Evolutionary conservation across 257 asterid species (phyloP).

Genomic region (Solanum stenotomum): DNA sequence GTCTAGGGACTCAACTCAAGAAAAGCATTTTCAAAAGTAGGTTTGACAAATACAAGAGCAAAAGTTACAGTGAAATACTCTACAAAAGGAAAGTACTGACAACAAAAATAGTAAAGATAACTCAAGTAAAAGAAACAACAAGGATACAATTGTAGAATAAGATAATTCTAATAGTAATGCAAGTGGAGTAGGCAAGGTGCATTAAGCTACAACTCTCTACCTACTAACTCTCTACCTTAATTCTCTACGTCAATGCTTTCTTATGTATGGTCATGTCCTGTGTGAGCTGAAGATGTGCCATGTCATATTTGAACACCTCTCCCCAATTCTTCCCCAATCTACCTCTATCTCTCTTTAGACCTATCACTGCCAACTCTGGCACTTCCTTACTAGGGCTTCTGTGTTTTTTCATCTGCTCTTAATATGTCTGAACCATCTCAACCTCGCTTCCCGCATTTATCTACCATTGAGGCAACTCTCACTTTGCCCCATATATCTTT

Average conservation of each 20-base stretch:
- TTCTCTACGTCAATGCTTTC: neutral
- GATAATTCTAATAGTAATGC: neutral
- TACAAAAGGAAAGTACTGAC: neutral
- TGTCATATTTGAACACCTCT: neutral
- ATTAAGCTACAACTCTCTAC: neutral
- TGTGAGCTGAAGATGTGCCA: neutral
- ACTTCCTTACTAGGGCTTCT: neutral
- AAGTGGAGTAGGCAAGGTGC: neutral
- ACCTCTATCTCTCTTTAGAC: neutral
- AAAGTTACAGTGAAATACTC: neutral
- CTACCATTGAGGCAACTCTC: neutral
- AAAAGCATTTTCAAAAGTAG: neutral
- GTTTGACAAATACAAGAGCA: neutral
- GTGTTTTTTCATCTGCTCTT: neutral
- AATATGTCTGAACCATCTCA: neutral
- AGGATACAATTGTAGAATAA: neutral
- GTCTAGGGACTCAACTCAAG: neutral
- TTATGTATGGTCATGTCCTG: neutral
- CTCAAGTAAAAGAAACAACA: neutral
- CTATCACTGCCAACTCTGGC: neutral
- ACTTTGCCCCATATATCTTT: neutral
- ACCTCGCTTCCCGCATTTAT: neutral
- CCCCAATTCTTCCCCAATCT: neutral
- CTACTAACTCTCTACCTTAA: neutral
- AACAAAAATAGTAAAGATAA: neutral